These are phyloP conservation scores for Akanthomyces muscarius DNA, from an alignment of 2,329 filamentous ascomycete genomes.

Conservation along the genomic window DNA sequence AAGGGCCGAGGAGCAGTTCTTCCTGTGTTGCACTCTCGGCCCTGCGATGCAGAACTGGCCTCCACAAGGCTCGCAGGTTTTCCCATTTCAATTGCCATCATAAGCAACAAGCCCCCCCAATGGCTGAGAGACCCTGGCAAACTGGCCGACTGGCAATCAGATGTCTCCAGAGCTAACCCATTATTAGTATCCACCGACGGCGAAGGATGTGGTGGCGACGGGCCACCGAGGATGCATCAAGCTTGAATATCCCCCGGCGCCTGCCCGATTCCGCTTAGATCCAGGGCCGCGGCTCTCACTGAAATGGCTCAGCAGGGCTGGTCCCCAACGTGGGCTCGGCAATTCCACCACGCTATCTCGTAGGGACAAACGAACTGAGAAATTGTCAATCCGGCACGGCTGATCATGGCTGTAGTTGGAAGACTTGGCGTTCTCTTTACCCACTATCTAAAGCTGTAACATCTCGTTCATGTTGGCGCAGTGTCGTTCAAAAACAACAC, in stretches of 20 bases:
- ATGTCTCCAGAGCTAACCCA: background rate
- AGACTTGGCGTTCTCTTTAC: background rate
- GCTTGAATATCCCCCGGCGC: background rate
- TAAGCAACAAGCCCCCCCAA: background rate
- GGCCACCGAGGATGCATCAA: background rate
- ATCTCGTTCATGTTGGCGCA: background rate
- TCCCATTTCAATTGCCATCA: background rate
- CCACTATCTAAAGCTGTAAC: background rate
- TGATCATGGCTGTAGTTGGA: background rate
- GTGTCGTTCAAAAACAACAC: no score
- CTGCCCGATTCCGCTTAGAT: slow-evolving; percentile 7
- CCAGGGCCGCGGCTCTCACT: background rate
- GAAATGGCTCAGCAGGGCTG: background rate
- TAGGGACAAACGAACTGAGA: background rate
- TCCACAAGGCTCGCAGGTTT: background rate
- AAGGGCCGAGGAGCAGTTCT: background rate
- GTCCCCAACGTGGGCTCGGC: background rate
- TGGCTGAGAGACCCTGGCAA: background rate
- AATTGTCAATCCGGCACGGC: background rate
- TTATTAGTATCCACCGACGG: background rate
- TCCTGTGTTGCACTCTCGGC: no score
- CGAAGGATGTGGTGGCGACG: background rate
- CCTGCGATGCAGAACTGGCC: background rate
- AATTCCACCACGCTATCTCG: background rate
- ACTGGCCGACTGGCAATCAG: background rate